phyloP scores from a whole-genome alignment of 306 rosid genomes.

The Citrullus colocynthis region DNA sequence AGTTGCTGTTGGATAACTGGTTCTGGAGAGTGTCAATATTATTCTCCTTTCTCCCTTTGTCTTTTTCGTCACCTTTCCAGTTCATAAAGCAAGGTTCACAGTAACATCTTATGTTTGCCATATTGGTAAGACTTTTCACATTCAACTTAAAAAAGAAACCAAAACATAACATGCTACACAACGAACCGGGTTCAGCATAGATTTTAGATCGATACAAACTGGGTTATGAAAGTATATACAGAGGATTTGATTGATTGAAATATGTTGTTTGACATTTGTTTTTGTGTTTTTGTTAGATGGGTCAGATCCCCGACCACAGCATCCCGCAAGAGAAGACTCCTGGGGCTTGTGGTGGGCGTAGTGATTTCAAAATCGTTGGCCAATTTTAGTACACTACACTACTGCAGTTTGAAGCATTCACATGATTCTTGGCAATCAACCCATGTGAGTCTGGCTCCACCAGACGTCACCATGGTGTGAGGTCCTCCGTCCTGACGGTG shows the following conservation, averaged over 20 bases:
- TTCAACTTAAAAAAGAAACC: background rate
- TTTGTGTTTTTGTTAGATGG: background rate
- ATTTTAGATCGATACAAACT: background rate
- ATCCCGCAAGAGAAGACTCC: background rate
- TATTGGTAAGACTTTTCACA: background rate
- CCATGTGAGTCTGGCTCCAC: slow-evolving; percentile 9
- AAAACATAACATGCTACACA: background rate
- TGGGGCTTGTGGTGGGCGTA: background rate
- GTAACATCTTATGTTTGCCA: background rate
- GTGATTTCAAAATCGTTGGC: background rate
- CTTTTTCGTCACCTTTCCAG: background rate
- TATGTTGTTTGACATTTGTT: background rate
- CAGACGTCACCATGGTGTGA: background rate
- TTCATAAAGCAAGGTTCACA: background rate
- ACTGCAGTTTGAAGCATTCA: background rate
- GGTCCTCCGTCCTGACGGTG: background rate
- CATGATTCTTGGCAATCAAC: background rate
- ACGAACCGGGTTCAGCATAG: background rate
- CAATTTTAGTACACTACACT: background rate
- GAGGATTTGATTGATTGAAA: background rate
- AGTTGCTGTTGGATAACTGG: background rate
- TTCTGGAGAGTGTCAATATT: background rate
- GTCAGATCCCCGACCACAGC: background rate
- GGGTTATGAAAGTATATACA: background rate
- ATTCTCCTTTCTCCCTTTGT: background rate